Base-by-base conservation (phyloP, 2,329 filamentous ascomycete species). In the Myriosclerotinia duriaeana region DNA sequence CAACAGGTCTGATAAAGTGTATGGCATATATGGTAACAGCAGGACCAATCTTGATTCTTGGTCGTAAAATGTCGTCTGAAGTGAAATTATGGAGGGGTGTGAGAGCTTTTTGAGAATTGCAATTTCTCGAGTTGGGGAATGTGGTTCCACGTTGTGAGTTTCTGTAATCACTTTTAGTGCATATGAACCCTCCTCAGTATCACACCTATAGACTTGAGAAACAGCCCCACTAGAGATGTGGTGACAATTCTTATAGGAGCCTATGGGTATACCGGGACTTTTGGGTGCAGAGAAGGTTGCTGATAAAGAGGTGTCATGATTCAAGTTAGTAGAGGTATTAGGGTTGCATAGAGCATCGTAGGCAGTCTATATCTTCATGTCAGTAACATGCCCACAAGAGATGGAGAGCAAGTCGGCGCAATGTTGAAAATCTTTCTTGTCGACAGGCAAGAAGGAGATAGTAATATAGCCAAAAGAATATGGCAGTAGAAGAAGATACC, bases 121-220 rank as follows among this genome's bases (percentile, higher is more conserved):
- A 63, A 88, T 88, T 80, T 99, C 95, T 53, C 91, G 87, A 56
- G 84, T 80, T 1, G 92, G 89, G 75, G 96, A 88, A 78, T 99
- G 95, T 12, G 95, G 95, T 67, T 90, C 87, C 48, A 88, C 84
- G 79, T 89, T 87, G 64, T 84, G 82, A 48, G 88, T 88, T 42
- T 91, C 88, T 38, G 87, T 87, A 46, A 95, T 96, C 67, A 97
- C 87, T 76, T 99, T 99, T 59, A 99, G 81, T 2, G 94, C 95
- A 34, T 65, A 60, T 20, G 58, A 61, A 26, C 30, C 44, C 58
- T 50, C 44, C 7, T 89, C 82, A 22, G 76, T 77, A 26, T 78
- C 76, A 22, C 81, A 79, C 72, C 89, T 89, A 79, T 93, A 98
- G 61, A 99, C 87, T 65, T 89, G 86, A 22, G 94, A 95, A 69